Percentiles rank a stretch among this genome's conserved stretches.
Evolutionary conservation across 495 filamentous ascomycete species (phyloP).

Genomic region (Cladorrhinum samala): DNA sequence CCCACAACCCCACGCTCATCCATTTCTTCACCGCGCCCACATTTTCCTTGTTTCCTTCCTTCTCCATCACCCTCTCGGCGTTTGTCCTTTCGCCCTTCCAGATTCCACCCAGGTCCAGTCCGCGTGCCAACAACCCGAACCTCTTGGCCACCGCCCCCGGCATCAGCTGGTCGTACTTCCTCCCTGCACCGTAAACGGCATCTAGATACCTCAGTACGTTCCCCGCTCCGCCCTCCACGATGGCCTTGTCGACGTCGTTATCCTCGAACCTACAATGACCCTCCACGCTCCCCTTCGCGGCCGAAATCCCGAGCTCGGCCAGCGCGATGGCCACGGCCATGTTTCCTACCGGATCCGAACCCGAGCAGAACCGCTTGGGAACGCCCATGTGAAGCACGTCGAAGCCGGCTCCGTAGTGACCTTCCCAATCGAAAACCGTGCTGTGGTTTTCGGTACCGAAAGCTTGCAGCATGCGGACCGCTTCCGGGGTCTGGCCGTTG

Average conservation of each 20-base stretch:
- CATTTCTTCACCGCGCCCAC: slow-evolving; percentile 5
- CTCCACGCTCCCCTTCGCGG: slow-evolving; percentile 42
- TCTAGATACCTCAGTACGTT: slow-evolving; percentile 53
- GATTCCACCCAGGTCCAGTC: too few species aligned
- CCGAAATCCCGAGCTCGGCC: slow-evolving; percentile 54
- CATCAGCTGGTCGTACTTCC: slow-evolving; percentile 24
- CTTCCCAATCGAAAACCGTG: slow-evolving; percentile 69
- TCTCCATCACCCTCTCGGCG: too few species aligned
- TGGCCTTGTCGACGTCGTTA: slow-evolving; percentile 42
- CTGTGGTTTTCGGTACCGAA: slow-evolving; percentile 83
- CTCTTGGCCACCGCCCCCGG: slow-evolving; percentile 30
- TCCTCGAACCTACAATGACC: slow-evolving; percentile 47
- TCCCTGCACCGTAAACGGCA: slow-evolving; percentile 34
- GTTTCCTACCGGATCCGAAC: slow-evolving; percentile 49
- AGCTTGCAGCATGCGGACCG: slow-evolving; percentile 63
- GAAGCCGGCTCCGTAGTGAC: slow-evolving; percentile 72
- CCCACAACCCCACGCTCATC: not conserved
- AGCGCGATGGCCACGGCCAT: slow-evolving; percentile 52
- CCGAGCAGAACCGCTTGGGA: slow-evolving; percentile 47
- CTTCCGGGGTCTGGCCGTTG: slow-evolving; percentile 60
- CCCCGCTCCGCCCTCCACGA: slow-evolving; percentile 40
- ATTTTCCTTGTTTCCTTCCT: slow-evolving; percentile 18
- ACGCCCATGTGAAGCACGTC: slow-evolving; percentile 72
- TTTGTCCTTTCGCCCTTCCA: too few species aligned
- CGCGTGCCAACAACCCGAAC: slow-evolving; percentile 32